Percentiles rank a stretch among this genome's conserved stretches.
Evolutionary conservation across 2,329 filamentous ascomycete genomes (phyloP).

Genomic region (Fusarium pininemorale): DNA sequence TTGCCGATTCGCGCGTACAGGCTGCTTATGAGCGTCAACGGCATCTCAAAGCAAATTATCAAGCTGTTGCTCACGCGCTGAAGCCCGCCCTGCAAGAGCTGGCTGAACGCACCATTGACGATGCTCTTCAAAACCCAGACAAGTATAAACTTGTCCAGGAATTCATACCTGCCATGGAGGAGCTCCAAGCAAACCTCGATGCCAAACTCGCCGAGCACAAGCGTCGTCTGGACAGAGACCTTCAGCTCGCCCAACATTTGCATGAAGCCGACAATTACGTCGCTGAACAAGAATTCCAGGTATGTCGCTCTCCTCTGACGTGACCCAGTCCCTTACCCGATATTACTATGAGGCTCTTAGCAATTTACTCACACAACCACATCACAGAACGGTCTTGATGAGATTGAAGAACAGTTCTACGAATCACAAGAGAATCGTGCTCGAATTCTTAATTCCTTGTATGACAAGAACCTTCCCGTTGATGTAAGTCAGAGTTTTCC

Average conservation of each 20-base stretch:
- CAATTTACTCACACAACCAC: constrained; percentile 24
- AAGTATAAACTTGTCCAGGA: constrained; percentile 63
- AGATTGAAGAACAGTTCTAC: constrained; percentile 53
- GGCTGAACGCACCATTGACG: constrained; percentile 66
- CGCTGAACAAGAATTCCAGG: constrained; percentile 49
- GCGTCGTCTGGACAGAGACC: constrained; percentile 47
- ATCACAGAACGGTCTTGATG: constrained; percentile 50
- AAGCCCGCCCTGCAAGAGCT: constrained; percentile 74
- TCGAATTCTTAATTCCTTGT: constrained; percentile 56
- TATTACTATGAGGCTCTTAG: constrained; percentile 35
- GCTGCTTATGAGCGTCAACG: constrained; percentile 71
- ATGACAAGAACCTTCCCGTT: constrained; percentile 55
- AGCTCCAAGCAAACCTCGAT: constrained; percentile 54
- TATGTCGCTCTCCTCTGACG: constrained; percentile 42
- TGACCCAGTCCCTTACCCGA: constrained; percentile 30
- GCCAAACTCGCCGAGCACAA: constrained; percentile 46
- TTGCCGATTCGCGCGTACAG: constrained; percentile 63
- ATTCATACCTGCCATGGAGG: constrained; percentile 59
- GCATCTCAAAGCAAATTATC: constrained; percentile 71
- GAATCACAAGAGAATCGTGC: constrained; percentile 58
- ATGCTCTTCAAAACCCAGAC: constrained; percentile 63
- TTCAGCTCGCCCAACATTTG: constrained; percentile 51
- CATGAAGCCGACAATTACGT: constrained; percentile 48
- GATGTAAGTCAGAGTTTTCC: constrained; percentile 55
- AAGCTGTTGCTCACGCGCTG: constrained; percentile 68